Base-by-base conservation (phyloP, 768 basidiomycete species). In the Leucogyrophana mollusca region DNA sequence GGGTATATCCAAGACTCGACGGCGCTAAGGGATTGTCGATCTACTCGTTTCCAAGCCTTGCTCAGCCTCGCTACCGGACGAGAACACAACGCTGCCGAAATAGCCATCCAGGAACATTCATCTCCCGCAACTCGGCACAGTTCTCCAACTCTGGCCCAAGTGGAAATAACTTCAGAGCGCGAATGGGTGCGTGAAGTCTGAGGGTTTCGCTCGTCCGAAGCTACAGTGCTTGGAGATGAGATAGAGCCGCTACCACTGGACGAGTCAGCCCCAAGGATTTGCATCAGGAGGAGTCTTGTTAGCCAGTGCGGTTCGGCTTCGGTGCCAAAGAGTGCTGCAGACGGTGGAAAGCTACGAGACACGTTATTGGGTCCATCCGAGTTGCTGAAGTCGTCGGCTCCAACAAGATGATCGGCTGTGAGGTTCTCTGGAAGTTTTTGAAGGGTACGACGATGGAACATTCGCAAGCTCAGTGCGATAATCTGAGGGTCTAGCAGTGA, bases 231-330 rank as follows among this genome's bases (percentile, higher is more conserved):
- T 5, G 35, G 33, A 16, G 2, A 30, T 23, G 4, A 27, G 43
- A n/a, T 3, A 21, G 33, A 21, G 45, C 50, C 53, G 43, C 61
- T 58, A 18, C 60, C 53, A 44, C 56, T 64, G 7, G 74, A 68
- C 2, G 75, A 72, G 55, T 87, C 85, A 1, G 76, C 73, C 20
- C 79, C 81, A 10, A 91, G 73, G 10, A 90, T 77, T 58, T 90
- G 88, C 35, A 83, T 61, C 2, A 93, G 62, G 5, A 92, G 66
- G 4, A 87, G 63, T 55, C 78, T 83, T 11, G 90, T 92, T 34
- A 92, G 68, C 89, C 90, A 93, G 59, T 93, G 86, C 2, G 88
- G 87, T 34, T 71, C 73, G 4, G 81, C 80, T 22, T 87, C 83
- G 47, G 68, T 83, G 6, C 89, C 88, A 51, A 87, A 81, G 14